A percentile compares a stretch with the other conserved stretches of the same genome.
phyloP scores from a whole-genome alignment of 2,329 filamentous ascomycete genomes.

The Colletotrichum somersetense region DNA sequence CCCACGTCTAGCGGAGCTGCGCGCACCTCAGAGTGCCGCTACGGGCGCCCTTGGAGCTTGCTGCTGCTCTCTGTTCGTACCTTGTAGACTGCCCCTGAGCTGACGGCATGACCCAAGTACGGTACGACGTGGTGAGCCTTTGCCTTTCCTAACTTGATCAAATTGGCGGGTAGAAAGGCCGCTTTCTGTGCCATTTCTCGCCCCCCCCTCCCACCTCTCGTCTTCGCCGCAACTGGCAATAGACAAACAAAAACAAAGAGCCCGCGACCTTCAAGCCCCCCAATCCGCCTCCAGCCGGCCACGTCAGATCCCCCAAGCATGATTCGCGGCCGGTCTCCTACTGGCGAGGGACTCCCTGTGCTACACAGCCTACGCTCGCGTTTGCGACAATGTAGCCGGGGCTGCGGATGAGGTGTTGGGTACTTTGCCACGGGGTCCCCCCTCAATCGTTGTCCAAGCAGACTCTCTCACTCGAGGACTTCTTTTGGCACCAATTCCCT shows the following conservation, averaged over 20 bases:
- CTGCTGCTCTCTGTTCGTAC: background rate
- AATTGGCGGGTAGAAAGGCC: conserved; percentile 14
- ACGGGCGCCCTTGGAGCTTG: conserved; percentile 20
- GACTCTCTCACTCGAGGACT: conserved; percentile 20
- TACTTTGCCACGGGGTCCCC: conserved; percentile 16
- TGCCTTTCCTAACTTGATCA: conserved; percentile 9
- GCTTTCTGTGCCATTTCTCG: conserved; percentile 6
- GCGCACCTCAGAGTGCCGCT: conserved; percentile 29
- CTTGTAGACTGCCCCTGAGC: conserved; percentile 15
- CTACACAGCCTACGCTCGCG: conserved; percentile 1
- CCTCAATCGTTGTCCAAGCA: conserved; percentile 28
- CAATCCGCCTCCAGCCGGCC: conserved; percentile 21
- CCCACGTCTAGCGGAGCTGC: conserved; percentile 17
- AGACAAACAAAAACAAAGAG: conserved; percentile 37
- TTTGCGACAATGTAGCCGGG: conserved; percentile 30
- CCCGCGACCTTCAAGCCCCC: conserved; percentile 11
- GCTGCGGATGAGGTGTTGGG: conserved; percentile 29
- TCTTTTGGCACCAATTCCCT: conserved; percentile 19
- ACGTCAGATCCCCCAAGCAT: conserved; percentile 22
- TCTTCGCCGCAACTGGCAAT: conserved; percentile 20
- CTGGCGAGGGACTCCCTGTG: conserved; percentile 34
- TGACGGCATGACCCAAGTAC: conserved; percentile 17
- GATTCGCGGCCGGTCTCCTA: conserved; percentile 26
- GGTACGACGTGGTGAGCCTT: conserved; percentile 16
- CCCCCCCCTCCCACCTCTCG: conserved; percentile 7